Conservation (phyloP, 176 grass and related monocot species). For the Oryza nivara region DNA sequence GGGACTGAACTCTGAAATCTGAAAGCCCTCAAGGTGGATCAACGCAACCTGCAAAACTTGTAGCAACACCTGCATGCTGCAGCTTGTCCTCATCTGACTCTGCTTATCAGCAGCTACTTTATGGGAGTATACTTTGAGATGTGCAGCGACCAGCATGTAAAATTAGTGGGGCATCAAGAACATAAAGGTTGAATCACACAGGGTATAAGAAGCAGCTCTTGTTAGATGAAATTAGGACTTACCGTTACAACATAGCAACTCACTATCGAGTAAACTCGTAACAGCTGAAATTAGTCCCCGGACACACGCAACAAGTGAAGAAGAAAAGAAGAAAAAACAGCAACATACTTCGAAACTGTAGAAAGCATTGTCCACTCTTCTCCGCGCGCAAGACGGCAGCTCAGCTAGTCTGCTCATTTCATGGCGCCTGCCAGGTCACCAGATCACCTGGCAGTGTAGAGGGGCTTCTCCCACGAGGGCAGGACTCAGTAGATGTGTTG, state of each 20-base stretch:
- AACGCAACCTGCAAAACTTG: not conserved
- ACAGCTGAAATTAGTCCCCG: slow-evolving; percentile 34
- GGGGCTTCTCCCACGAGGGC: slow-evolving; percentile 28
- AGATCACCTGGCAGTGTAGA: slow-evolving; percentile 32
- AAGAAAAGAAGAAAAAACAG: not conserved
- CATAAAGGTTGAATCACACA: slow-evolving; percentile 9
- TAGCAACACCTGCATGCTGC: not conserved
- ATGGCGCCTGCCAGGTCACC: slow-evolving; percentile 25
- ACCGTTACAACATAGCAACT: slow-evolving; percentile 54
- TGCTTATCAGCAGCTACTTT: not conserved
- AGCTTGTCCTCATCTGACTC: not conserved
- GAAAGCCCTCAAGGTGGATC: not conserved
- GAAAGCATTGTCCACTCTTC: slow-evolving; percentile 32
- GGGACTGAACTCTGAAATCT: too few relatives aligned
- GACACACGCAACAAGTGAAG: slow-evolving; percentile 36
- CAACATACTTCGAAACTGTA: slow-evolving; percentile 31
- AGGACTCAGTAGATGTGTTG: slow-evolving; percentile 77
- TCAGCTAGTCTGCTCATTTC: slow-evolving; percentile 49
- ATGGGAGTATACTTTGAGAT: not conserved
- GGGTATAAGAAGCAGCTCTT: slow-evolving; percentile 38
- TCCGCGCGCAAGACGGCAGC: slow-evolving; percentile 44
- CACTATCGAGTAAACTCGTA: slow-evolving; percentile 47
- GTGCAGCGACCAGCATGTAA: not conserved
- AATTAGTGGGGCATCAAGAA: slow-evolving; percentile 21
- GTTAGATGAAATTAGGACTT: slow-evolving; percentile 49